A percentile compares a stretch with the other conserved stretches of the same genome.
Conservation (phyloP, 2,329 filamentous ascomycete species). For the Fusarium sp. region DNA sequence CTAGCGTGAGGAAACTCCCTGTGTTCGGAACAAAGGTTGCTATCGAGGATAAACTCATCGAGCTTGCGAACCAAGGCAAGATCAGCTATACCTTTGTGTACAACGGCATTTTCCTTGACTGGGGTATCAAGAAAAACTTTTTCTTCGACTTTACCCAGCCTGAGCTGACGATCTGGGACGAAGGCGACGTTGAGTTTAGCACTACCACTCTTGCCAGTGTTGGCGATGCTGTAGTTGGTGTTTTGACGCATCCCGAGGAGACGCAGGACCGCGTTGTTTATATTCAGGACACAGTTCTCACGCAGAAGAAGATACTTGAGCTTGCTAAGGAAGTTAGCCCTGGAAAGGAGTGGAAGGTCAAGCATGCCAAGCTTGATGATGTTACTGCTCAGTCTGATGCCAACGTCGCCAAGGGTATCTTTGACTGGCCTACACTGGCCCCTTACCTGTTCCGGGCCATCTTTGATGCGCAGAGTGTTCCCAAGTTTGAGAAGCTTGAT, state of each 20-base stretch:
- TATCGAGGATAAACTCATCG: slow-evolving; percentile 55
- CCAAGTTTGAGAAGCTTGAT: slow-evolving; percentile 54
- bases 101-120: slow-evolving; percentile 70
- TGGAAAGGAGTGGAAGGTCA: slow-evolving; percentile 60
- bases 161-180: slow-evolving; percentile 60
- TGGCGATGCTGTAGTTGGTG: slow-evolving; percentile 61
- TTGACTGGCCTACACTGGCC: slow-evolving; percentile 49
- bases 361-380: slow-evolving; percentile 50
- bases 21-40: slow-evolving; percentile 65
- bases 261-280: slow-evolving; percentile 65
- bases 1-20: slow-evolving; percentile 58
- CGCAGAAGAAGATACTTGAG: slow-evolving; percentile 60
- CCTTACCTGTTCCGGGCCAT: slow-evolving; percentile 52
- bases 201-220: slow-evolving; percentile 61
- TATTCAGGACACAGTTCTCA: slow-evolving; percentile 58
- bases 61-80: slow-evolving; percentile 54
- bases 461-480: slow-evolving; percentile 51
- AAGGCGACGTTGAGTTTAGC: slow-evolving; percentile 62
- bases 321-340: slow-evolving; percentile 63
- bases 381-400: slow-evolving; percentile 46
- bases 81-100: slow-evolving; percentile 68
- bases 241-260: slow-evolving; percentile 62
- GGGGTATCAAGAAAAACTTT: slow-evolving; percentile 59
- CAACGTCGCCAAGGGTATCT: slow-evolving; percentile 49
- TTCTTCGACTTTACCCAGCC: slow-evolving; percentile 56